These are phyloP conservation scores for Arbutus unedo DNA, from an alignment of 148 eudicot species.

Conservation along the genomic window DNA sequence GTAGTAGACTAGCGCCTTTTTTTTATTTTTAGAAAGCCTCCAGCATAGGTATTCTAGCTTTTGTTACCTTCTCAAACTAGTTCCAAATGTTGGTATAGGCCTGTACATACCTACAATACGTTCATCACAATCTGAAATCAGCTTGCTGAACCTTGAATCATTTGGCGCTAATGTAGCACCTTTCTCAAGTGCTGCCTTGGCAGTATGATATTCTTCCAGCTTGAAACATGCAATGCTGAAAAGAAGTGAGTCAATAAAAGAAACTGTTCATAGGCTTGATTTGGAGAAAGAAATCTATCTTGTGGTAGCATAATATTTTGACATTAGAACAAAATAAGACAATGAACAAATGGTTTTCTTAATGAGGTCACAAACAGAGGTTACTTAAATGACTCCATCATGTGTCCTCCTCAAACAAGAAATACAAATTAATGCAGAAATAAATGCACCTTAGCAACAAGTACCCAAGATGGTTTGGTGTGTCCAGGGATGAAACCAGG, in stretches of 20 bases:
- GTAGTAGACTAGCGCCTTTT: neutral
- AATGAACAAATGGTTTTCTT: neutral
- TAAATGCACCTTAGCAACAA: no score
- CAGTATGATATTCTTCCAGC: slow-evolving; percentile 23
- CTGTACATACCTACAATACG: slow-evolving; percentile 22
- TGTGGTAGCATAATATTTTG: neutral
- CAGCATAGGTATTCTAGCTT: neutral
- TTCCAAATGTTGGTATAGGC: neutral
- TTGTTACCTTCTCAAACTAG: neutral
- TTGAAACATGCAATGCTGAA: slow-evolving; percentile 27
- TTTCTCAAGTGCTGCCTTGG: slow-evolving; percentile 26
- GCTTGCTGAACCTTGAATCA: slow-evolving; percentile 23
- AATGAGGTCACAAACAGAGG: neutral
- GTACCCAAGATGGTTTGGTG: no score
- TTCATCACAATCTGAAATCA: slow-evolving; percentile 22
- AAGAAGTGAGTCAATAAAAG: neutral
- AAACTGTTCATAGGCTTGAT: neutral
- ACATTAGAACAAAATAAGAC: neutral
- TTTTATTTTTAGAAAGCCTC: neutral
- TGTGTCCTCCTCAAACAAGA: no score
- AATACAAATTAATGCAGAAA: no score
- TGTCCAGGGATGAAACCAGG: no score
- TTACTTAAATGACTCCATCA: neutral
- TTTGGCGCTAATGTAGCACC: slow-evolving; percentile 22
- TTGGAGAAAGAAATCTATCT: neutral